phyloP scores from a whole-genome alignment of 306 rosid species.

The Alnus glutinosa region DNA sequence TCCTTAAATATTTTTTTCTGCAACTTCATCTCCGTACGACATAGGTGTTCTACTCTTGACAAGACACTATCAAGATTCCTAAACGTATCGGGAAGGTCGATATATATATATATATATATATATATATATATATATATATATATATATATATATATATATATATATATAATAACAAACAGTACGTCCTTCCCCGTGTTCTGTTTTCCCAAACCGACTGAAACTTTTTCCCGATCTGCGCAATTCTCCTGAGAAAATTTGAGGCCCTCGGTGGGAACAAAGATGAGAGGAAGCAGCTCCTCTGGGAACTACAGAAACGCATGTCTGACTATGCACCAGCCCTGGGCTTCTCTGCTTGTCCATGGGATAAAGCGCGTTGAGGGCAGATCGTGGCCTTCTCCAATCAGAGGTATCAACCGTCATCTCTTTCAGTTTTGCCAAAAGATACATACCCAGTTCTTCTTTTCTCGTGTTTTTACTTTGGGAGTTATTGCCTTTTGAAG shows the following conservation, averaged over 20 bases:
- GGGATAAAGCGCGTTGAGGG: conserved; percentile 95
- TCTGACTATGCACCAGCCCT: conserved; percentile 91
- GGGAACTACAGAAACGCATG: conserved; percentile 80
- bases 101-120: no score
- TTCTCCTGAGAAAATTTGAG: background rate
- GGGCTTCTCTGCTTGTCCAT: conserved; percentile 91
- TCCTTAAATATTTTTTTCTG: no score
- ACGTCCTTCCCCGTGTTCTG: no score
- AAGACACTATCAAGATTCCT: no score
- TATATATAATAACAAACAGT: no score
- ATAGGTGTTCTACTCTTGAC: no score
- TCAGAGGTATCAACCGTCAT: conserved; percentile 49
- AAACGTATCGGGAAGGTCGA: no score
- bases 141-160: no score
- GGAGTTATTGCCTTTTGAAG: background rate
- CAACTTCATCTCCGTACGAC: no score
- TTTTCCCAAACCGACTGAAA: no score
- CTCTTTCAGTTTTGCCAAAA: background rate
- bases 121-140: no score
- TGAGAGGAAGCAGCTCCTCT: conserved; percentile 38
- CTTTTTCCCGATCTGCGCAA: no score
- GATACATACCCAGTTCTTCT: background rate
- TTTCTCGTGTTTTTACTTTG: background rate
- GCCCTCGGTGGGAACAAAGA: conserved; percentile 4
- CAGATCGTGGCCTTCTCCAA: conserved; percentile 86